These are phyloP conservation scores for Cicer arietinum DNA, from an alignment of 306 rosid genomes.

Conservation along the genomic window DNA sequence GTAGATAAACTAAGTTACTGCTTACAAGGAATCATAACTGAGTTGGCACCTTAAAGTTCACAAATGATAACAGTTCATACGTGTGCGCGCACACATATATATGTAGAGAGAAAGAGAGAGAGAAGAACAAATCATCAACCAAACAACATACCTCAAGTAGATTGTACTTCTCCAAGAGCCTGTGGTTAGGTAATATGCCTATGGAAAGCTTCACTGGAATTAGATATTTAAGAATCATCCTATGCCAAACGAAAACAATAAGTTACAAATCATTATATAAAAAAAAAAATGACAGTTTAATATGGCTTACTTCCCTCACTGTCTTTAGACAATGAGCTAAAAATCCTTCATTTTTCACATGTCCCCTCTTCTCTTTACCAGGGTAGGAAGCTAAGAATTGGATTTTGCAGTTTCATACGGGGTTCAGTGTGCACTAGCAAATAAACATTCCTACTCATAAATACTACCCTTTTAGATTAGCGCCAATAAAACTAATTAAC, in stretches of 20 bases:
- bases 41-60: constrained; percentile 4
- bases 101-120: neutral
- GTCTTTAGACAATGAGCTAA: constrained; percentile 20
- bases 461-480: constrained; percentile 5
- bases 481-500: constrained; percentile 7
- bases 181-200: constrained; percentile 82
- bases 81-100: neutral
- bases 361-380: constrained; percentile 1
- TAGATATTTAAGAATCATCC: constrained; percentile 94
- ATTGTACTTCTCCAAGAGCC: constrained; percentile 77
- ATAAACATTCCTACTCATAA: constrained; percentile 1
- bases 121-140: constrained; percentile 16
- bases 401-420: neutral
- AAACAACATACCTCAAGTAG: constrained; percentile 74
- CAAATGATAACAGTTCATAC: neutral
- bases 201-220: constrained; percentile 97
- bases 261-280: constrained; percentile 30
- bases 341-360: constrained; percentile 22
- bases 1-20: neutral
- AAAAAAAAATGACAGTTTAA: neutral
- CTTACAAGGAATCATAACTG: constrained; percentile 20
- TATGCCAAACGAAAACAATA: constrained; percentile 44
- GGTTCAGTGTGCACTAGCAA: constrained; percentile 7
- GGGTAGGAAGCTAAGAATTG: constrained; percentile 18
- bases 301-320: constrained; percentile 24